Percentiles rank a stretch among this genome's conserved stretches.
Conservation (phyloP, 2,329 filamentous ascomycete species). For the Ceratocystis cubensis region DNA sequence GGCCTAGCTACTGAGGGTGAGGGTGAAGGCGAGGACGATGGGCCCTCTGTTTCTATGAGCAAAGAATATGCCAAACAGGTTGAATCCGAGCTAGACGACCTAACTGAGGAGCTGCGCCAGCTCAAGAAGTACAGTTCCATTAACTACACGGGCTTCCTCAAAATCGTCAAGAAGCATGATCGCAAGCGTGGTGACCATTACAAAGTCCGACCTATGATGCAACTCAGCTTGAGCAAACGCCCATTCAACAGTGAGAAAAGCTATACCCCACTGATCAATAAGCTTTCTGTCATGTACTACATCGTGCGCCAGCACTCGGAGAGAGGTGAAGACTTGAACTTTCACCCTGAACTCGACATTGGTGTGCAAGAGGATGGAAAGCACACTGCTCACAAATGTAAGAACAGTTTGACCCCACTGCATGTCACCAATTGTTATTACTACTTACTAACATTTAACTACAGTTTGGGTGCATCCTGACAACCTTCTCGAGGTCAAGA, state of each 20-base stretch:
- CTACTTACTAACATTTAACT: constrained; percentile 26
- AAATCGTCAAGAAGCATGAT: constrained; percentile 98
- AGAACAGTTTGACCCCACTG: constrained; percentile 25
- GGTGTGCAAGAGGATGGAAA: constrained; percentile 43
- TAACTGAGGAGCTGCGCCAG: constrained; percentile 83
- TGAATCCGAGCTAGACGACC: constrained; percentile 66
- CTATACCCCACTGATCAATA: constrained; percentile 80
- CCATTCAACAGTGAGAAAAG: constrained; percentile 88
- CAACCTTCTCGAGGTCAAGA: constrained; percentile 94
- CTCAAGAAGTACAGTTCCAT: constrained; percentile 89
- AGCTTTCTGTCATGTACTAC: constrained; percentile 89
- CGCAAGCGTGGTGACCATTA: constrained; percentile 78
- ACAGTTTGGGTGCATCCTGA: constrained; percentile 89
- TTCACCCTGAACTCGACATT: constrained; percentile 27
- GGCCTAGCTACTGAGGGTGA: constrained; percentile 63
- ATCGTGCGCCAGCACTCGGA: constrained; percentile 79
- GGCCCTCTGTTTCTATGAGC: constrained; percentile 32
- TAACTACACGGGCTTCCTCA: constrained; percentile 96
- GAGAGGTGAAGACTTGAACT: constrained; percentile 33
- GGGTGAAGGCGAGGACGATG: constrained; percentile 32
- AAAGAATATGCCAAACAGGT: constrained; percentile 53
- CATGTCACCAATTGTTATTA: neutral
- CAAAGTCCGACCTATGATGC: constrained; percentile 79
- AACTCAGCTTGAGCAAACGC: constrained; percentile 73
- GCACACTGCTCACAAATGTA: constrained; percentile 72